These are phyloP conservation scores for Cydonia oblonga DNA, from an alignment of 331 rosid genomes.

Conservation along the genomic window DNA sequence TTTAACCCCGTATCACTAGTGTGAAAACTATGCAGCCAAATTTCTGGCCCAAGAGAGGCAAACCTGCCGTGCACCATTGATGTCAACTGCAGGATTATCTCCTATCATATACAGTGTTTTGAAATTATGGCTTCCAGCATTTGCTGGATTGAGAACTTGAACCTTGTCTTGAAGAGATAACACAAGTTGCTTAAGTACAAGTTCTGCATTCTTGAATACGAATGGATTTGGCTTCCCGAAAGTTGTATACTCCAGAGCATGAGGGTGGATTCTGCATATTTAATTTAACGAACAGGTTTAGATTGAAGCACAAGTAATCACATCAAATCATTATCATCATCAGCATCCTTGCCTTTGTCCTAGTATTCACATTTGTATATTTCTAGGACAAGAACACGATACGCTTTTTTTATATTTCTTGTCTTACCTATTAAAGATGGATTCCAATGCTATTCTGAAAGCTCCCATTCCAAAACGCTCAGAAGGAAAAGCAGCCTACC, in stretches of 20 bases:
- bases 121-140: conserved; percentile 16
- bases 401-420: neutral
- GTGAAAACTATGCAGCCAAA: neutral
- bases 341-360: neutral
- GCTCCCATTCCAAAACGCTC: conserved; percentile 97
- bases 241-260: conserved; percentile 23
- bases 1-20: neutral
- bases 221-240: conserved; percentile 37
- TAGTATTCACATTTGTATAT: neutral
- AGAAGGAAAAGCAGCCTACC: conserved; percentile 86
- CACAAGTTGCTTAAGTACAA: conserved; percentile 23
- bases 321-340: neutral
- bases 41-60: neutral
- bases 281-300: neutral
- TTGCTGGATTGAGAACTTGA: neutral
- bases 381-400: too few species aligned
- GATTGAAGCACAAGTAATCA: neutral
- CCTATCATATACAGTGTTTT: conserved; percentile 37
- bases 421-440: conserved; percentile 68
- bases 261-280: conserved; percentile 28
- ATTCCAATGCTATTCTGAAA: conserved; percentile 84
- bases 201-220: conserved; percentile 35
- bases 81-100: conserved; percentile 39
- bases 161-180: conserved; percentile 1
- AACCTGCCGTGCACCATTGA: conserved; percentile 34